Evolutionary conservation across 1,139 yeast species (phyloP).

Genomic region (Suhomyces atakaporum): DNA sequence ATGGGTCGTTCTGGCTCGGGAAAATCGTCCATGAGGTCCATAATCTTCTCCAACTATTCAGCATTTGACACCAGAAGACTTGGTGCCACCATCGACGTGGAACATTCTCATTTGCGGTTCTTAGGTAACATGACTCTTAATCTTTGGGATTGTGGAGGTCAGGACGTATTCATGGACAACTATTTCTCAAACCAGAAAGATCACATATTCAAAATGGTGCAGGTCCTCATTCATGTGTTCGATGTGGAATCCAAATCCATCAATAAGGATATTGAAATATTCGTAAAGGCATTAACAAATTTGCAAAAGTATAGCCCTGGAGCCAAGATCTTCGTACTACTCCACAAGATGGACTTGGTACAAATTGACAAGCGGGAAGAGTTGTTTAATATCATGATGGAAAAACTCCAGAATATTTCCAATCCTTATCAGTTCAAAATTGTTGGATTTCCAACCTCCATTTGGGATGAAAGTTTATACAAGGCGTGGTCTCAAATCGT

Average conservation of each 20-base stretch:
- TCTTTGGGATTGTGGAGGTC: conserved; percentile 99
- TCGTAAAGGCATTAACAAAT: conserved; percentile 79
- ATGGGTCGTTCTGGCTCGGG: conserved; percentile 98
- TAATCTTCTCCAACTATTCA: conserved; percentile 90
- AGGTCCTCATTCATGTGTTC: conserved; percentile 94
- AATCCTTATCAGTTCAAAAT: conserved; percentile 75
- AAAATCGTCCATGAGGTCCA: conserved; percentile 95
- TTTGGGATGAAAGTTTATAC: conserved; percentile 96
- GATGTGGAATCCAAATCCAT: conserved; percentile 94
- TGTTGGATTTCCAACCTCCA: conserved; percentile 92
- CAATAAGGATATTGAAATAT: conserved; percentile 89
- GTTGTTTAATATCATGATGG: conserved; percentile 81
- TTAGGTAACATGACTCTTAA: conserved; percentile 94
- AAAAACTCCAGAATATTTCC: conserved; percentile 74
- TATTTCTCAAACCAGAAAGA: conserved; percentile 85
- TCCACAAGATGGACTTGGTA: conserved; percentile 96
- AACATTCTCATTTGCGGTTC: conserved; percentile 90
- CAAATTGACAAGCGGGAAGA: conserved; percentile 85
- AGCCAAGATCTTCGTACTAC: conserved; percentile 86
- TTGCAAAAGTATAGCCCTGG: conserved; percentile 84
- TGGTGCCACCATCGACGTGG: conserved; percentile 98
- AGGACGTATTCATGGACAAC: conserved; percentile 94
- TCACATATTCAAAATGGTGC: conserved; percentile 93
- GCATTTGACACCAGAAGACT: conserved; percentile 94
- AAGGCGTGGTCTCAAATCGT: conserved; percentile 98